These are phyloP conservation scores for Globisporangium sylvaticum DNA, from an alignment of 352 stramenopile genomes.

Conservation along the genomic window DNA sequence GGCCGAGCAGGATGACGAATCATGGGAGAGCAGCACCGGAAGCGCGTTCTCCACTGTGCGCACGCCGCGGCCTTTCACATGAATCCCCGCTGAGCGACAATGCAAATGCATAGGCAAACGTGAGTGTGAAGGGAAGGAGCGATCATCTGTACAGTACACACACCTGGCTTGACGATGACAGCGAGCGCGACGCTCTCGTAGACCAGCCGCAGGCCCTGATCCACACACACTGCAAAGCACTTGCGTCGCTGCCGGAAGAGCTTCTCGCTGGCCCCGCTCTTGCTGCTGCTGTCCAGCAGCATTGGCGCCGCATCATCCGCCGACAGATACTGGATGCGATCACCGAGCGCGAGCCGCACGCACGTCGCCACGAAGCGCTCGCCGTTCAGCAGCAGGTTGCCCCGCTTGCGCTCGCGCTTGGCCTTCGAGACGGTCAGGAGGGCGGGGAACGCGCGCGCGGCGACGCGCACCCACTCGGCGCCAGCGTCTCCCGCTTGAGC, in stretches of 20 bases:
- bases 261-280: background rate
- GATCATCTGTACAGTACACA: background rate
- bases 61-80: slow-evolving; percentile 53
- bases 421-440: slow-evolving; percentile 60
- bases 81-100: slow-evolving; percentile 32
- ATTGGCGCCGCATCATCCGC: background rate
- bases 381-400: slow-evolving; percentile 39
- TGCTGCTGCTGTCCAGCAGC: background rate
- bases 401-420: slow-evolving; percentile 49
- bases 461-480: slow-evolving; percentile 46
- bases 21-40: slow-evolving; percentile 26
- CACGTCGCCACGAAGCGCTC: slow-evolving; percentile 31
- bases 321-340: slow-evolving; percentile 27
- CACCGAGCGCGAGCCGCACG: slow-evolving; percentile 20
- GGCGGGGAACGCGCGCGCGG: slow-evolving; percentile 38
- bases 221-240: slow-evolving; percentile 39
- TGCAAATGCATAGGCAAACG: background rate
- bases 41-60: slow-evolving; percentile 49
- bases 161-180: slow-evolving; percentile 55
- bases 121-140: background rate
- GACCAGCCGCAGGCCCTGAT: slow-evolving; percentile 51
- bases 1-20: background rate
- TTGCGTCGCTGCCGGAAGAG: background rate
- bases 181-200: slow-evolving; percentile 45
- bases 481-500: background rate